Evolutionary conservation across 78 protist genomes (phyloP), one percentile per base, ranked within the genome.

Genomic region (Capsaspora owczarzaki): DNA sequence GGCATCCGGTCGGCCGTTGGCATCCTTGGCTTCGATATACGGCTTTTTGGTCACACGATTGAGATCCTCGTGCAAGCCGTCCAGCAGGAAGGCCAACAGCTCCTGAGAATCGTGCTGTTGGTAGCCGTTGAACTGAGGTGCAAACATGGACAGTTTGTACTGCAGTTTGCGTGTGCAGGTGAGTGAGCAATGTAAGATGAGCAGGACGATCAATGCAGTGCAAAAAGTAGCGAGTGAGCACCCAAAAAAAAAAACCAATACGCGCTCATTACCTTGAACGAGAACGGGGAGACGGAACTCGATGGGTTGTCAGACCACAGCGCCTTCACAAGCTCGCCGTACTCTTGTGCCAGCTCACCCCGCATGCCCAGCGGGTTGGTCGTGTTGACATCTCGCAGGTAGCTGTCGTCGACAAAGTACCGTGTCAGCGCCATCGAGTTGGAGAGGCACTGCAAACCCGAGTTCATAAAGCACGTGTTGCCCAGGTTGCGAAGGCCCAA

Each of bases 41-140:
- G 89, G 90, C 79, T 87, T 89, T 71, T 33, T 23, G 6, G 0
- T 41, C 5, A 89, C 88, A 35, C 89, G 78, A 12, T 94, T 94
- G 47, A 94, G 80, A 71, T 94, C 97, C 56, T 94, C 97, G 79
- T 94, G 97, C 23, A 94, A 78, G 35, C 93, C 94, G 82, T 94
- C 97, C 35, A 92, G 66, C 27, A 94, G 49, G 47, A 86, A 87
- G 0, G 90, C 60, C 27, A 90, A 40, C 1, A 92, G 46, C 49
- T 94, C 97, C 61, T 93, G 95, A 35, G 92, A 75, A 66, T 94
- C 97, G 46, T 94, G 97, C 82, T 94, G 97, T 10, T 75, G 74
- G 29, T 61, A 86, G 0, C 97, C 97, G 76, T 63, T 31, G 47
- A 93, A 94, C 79, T 71, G 87, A 31, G 95, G 87, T n/a, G 92